Conservation (phyloP, 2,329 filamentous ascomycete genomes). For the Akanthomyces dipterigenus region DNA sequence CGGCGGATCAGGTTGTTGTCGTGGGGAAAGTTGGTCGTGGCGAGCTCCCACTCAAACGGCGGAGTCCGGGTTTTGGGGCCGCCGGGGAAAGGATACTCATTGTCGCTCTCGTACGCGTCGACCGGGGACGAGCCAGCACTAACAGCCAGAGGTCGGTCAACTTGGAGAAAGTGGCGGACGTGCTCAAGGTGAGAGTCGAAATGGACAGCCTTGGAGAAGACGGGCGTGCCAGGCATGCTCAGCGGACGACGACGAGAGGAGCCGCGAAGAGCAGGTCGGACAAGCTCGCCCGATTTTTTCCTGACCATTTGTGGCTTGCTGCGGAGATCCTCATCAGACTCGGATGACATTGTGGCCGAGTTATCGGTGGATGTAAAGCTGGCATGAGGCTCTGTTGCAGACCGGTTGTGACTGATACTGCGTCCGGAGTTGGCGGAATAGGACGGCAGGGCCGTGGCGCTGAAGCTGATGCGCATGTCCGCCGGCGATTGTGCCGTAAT, state of each 20-base stretch:
- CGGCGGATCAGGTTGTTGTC: conserved; percentile 51
- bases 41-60: conserved; percentile 80
- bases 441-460: conserved; percentile 38
- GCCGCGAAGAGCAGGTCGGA: conserved; percentile 81
- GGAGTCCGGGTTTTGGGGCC: conserved; percentile 40
- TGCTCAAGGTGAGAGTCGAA: conserved; percentile 96
- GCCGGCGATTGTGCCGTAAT: conserved; percentile 10
- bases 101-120: conserved; percentile 79
- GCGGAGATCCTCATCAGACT: conserved; percentile 52
- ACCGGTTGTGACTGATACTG: conserved; percentile 40
- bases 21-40: conserved; percentile 72
- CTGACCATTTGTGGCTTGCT: conserved; percentile 86
- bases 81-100: conserved; percentile 76
- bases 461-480: conserved; percentile 39
- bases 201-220: conserved; percentile 94
- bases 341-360: conserved; percentile 49
- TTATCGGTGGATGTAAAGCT: conserved; percentile 41
- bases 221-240: conserved; percentile 95
- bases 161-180: conserved; percentile 88
- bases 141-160: conserved; percentile 91
- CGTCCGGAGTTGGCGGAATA: conserved; percentile 32
- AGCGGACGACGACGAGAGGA: conserved; percentile 76
- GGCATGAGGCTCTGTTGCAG: conserved; percentile 48
- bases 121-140: conserved; percentile 89
- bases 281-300: conserved; percentile 96